Conservation (phyloP, 768 basidiomycete species). For the Lentinus tigrinus region DNA sequence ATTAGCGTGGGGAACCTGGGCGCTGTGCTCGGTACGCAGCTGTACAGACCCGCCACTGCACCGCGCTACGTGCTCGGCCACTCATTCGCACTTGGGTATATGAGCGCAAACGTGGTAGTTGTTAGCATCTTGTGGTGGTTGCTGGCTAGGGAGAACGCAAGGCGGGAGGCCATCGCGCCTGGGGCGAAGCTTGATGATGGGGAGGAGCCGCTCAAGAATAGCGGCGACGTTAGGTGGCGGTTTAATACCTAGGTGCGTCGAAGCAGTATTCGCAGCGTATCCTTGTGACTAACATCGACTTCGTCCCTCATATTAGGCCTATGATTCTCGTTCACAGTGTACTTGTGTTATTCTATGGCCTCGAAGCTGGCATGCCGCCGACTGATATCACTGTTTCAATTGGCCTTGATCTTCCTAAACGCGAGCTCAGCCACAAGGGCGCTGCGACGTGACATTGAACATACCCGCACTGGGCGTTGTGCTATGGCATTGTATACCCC, state of each 20-base stretch:
- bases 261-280: too few relatives aligned
- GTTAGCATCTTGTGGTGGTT: background rate
- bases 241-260: background rate
- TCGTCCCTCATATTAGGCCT: too few relatives aligned
- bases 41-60: conserved; percentile 1
- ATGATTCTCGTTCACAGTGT: too few relatives aligned
- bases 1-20: conserved; percentile 11
- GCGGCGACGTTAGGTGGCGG: background rate
- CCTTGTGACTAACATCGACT: too few relatives aligned
- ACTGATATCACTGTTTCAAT: too few relatives aligned
- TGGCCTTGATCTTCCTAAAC: too few relatives aligned
- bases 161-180: background rate
- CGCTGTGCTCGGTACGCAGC: conserved; percentile 13
- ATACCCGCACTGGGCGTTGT: too few relatives aligned
- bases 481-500: too few relatives aligned
- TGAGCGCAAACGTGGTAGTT: background rate
- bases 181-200: background rate
- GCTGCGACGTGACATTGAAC: too few relatives aligned
- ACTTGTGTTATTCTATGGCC: too few relatives aligned
- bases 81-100: conserved; percentile 5
- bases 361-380: too few relatives aligned
- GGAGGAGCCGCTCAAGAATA: background rate
- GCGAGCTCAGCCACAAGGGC: too few relatives aligned
- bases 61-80: conserved; percentile 13
- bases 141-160: background rate